Percentiles rank a stretch among this genome's conserved stretches.
Evolutionary conservation across 352 stramenopile species (phyloP).

Genomic region (Phytopythium litorale): DNA sequence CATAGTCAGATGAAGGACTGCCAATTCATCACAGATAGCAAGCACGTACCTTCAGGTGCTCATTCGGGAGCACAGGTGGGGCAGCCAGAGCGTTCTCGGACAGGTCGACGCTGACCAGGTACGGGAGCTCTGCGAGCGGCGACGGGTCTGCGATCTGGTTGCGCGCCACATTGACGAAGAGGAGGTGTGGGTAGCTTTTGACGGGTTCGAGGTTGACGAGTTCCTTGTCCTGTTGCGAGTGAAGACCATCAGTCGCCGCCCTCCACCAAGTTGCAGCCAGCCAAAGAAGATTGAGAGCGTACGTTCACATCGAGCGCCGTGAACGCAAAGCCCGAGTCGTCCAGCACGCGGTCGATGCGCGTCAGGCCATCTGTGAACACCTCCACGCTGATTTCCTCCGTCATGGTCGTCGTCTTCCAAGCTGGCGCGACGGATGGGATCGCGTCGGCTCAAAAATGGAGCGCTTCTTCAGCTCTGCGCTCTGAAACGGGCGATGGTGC

Average conservation of each 20-base stretch:
- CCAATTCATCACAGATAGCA: background rate
- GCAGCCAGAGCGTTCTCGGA: conserved; percentile 47
- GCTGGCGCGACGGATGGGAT: background rate
- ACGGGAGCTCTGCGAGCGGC: conserved; percentile 47
- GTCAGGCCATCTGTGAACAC: conserved; percentile 65
- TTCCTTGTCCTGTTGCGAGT: conserved; percentile 34
- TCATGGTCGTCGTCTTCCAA: conserved; percentile 10
- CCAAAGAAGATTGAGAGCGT: background rate
- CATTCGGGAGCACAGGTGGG: conserved; percentile 35
- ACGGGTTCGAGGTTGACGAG: conserved; percentile 55
- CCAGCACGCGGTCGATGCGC: conserved; percentile 64
- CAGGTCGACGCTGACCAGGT: conserved; percentile 56
- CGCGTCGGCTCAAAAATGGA: background rate
- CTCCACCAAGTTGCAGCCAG: background rate
- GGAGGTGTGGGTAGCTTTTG: conserved; percentile 55
- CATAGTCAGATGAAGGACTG: background rate
- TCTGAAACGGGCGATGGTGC: background rate
- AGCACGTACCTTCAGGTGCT: conserved; percentile 46
- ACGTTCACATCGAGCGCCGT: conserved; percentile 66
- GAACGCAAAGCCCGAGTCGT: conserved; percentile 77
- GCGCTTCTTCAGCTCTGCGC: background rate
- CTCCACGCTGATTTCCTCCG: conserved; percentile 31
- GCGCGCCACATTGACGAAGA: conserved; percentile 64
- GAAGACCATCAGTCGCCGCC: background rate
- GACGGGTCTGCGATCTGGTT: conserved; percentile 60